Percentiles rank a stretch among this genome's conserved stretches.
phyloP scores from a whole-genome alignment of 2,329 filamentous ascomycete genomes.

The Cladophialophora psammophila region DNA sequence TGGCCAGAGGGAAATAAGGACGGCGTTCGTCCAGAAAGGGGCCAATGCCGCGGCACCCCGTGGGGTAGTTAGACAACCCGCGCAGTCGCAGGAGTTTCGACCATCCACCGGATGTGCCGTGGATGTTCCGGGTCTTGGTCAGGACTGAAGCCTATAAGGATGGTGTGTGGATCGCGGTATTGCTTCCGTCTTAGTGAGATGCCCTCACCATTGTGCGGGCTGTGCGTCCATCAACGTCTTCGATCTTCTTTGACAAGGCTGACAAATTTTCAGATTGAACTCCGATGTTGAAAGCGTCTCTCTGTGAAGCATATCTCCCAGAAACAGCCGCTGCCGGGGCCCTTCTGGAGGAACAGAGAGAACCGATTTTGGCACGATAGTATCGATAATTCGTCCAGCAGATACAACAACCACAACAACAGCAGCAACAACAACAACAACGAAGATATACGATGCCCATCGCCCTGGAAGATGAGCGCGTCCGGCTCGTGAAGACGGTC shows the following conservation, averaged over 20 bases:
- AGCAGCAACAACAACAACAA: neutral
- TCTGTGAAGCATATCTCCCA: too few relatives aligned
- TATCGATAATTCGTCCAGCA: neutral
- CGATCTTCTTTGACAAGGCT: neutral
- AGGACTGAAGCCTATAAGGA: neutral
- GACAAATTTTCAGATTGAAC: neutral
- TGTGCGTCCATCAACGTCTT: neutral
- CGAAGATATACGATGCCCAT: slow-evolving; percentile 16
- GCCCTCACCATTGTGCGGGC: neutral
- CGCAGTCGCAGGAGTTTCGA: neutral
- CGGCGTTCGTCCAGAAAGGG: slow-evolving; percentile 1
- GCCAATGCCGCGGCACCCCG: neutral
- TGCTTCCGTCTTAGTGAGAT: slow-evolving; percentile 4
- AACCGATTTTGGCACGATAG: too few relatives aligned
- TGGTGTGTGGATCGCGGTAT: neutral
- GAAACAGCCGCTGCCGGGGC: too few relatives aligned
- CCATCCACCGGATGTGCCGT: neutral
- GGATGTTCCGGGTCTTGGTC: neutral
- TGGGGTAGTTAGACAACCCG: neutral
- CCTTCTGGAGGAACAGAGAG: too few relatives aligned
- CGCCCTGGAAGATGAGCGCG: slow-evolving; percentile 15
- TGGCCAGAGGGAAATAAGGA: neutral
- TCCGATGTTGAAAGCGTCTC: too few relatives aligned
- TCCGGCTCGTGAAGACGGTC: slow-evolving; percentile 28
- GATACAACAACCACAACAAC: neutral